Conservation (phyloP, 2,329 filamentous ascomycete species). For the Trematosphaeria pertusa region DNA sequence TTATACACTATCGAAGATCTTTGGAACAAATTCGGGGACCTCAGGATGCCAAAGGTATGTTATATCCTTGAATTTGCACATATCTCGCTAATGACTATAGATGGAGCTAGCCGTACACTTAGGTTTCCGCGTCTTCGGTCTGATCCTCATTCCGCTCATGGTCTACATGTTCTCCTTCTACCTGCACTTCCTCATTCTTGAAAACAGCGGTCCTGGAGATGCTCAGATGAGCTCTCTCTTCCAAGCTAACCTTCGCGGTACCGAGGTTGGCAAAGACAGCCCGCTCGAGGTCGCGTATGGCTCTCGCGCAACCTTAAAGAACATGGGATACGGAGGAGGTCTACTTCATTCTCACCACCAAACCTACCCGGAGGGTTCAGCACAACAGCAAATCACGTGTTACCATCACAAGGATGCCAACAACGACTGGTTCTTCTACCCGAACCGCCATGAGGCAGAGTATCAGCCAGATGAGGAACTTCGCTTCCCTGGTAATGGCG, state of each 20-base stretch:
- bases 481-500: conserved; percentile 77
- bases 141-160: conserved; percentile 86
- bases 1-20: conserved; percentile 96
- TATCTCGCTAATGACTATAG: conserved; percentile 48
- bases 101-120: conserved; percentile 77
- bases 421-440: conserved; percentile 99
- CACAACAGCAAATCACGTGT: conserved; percentile 96
- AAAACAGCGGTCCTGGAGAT: conserved; percentile 93
- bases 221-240: conserved; percentile 99
- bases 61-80: neutral
- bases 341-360: conserved; percentile 96
- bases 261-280: conserved; percentile 91
- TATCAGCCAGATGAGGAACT: conserved; percentile 75
- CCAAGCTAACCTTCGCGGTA: conserved; percentile 94
- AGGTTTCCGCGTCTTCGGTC: conserved; percentile 77
- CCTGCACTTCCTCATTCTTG: conserved; percentile 90
- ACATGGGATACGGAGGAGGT: conserved; percentile 98
- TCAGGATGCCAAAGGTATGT: conserved; percentile 81
- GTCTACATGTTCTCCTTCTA: conserved; percentile 98
- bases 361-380: conserved; percentile 91
- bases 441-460: conserved; percentile 78
- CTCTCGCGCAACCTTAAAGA: conserved; percentile 92
- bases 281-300: conserved; percentile 90
- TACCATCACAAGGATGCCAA: conserved; percentile 99
- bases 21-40: conserved; percentile 96